Percentiles rank a stretch among this genome's conserved stretches.
Conservation (phyloP, 129 eudicot genomes). For the Heracleum sosnowskyi region DNA sequence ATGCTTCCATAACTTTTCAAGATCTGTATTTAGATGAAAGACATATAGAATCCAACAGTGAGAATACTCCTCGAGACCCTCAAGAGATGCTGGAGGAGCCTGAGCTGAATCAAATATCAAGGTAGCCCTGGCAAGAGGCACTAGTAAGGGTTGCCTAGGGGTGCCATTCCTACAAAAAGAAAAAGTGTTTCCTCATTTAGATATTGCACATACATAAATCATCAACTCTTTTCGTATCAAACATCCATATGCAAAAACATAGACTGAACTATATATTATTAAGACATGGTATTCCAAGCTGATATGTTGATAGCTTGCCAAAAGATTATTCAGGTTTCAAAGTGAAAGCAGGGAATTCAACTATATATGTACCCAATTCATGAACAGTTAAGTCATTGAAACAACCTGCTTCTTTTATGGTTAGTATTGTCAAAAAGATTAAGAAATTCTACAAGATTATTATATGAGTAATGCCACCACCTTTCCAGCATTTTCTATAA, state of each 20-base stretch:
- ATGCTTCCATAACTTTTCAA: slow-evolving; percentile 81
- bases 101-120: slow-evolving; percentile 60
- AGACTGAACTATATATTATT: neutral
- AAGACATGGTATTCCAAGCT: neutral
- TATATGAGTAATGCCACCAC: neutral
- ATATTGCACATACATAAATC: neutral
- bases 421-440: neutral
- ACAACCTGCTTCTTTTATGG: neutral
- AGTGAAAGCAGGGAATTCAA: neutral
- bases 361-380: neutral
- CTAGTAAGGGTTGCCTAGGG: slow-evolving; percentile 93
- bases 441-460: neutral
- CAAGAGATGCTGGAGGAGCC: slow-evolving; percentile 88
- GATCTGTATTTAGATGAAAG: slow-evolving; percentile 91
- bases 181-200: neutral
- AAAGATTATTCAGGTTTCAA: neutral
- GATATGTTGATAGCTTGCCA: no score
- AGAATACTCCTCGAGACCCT: slow-evolving; percentile 90
- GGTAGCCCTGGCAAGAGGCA: slow-evolving; percentile 89
- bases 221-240: neutral
- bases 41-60: slow-evolving; percentile 94
- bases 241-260: neutral
- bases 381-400: neutral
- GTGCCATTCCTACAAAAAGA: slow-evolving; percentile 66
- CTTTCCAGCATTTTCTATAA: neutral